Conservation (phyloP, 2,329 filamentous ascomycete genomes). For the Rachicladosporium sp. region DNA sequence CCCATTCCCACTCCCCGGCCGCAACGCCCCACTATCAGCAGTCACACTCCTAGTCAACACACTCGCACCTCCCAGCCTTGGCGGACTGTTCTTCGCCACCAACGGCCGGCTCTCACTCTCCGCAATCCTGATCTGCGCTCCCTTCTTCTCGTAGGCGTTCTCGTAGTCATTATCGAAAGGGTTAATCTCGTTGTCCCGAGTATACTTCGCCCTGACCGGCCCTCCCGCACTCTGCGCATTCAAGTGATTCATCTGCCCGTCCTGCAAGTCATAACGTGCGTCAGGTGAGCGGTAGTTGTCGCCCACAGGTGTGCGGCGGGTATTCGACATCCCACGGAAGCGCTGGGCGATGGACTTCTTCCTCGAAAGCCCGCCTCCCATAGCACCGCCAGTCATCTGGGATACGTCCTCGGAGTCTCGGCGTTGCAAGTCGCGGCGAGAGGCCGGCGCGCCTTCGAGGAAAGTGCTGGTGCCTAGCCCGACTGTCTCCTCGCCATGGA, state of each 20-base stretch:
- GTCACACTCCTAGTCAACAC: constrained; percentile 54
- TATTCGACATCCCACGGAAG: constrained; percentile 70
- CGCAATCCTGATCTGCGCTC: constrained; percentile 42
- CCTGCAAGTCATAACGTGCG: constrained; percentile 34
- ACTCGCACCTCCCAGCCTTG: constrained; percentile 9
- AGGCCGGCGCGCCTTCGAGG: constrained; percentile 82
- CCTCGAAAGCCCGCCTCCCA: constrained; percentile 53
- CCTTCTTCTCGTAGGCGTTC: constrained; percentile 52
- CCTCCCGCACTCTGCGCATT: constrained; percentile 30
- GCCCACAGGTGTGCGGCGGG: constrained; percentile 41
- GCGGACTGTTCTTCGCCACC: constrained; percentile 9
- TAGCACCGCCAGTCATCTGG: constrained; percentile 33
- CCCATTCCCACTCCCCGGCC: constrained; percentile 1
- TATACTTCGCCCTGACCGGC: constrained; percentile 23
- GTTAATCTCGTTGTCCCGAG: constrained; percentile 41
- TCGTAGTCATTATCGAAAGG: constrained; percentile 69
- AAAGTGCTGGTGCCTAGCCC: constrained; percentile 92
- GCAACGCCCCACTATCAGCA: constrained; percentile 9
- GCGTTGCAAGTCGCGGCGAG: constrained; percentile 64
- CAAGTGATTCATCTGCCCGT: constrained; percentile 6
- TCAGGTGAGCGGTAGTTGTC: constrained; percentile 33
- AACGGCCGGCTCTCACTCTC: constrained; percentile 27
- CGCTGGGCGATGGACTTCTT: constrained; percentile 94
- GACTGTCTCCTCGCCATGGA: constrained; percentile 73
- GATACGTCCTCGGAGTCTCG: constrained; percentile 52